Evolutionary conservation across 768 basidiomycete genomes (phyloP), one percentile per base, ranked within the genome.

Genomic region (Phaeotremella skinneri): DNA sequence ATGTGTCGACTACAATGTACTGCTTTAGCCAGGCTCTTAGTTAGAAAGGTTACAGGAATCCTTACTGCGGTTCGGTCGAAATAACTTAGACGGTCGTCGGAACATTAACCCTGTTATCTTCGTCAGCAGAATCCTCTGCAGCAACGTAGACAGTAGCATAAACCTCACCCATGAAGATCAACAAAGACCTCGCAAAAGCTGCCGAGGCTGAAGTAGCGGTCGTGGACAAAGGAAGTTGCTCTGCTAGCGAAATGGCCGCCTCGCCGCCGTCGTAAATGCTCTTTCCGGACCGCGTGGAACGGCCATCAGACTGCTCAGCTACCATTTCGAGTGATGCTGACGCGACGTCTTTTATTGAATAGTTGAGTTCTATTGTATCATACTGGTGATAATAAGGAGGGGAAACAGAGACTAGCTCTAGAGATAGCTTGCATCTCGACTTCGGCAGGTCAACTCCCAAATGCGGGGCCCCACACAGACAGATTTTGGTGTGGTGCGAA

Each of bases 1-100:
- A 69, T 1, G 74, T 76, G 49, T 76, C 74, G 30, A 76, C 72
- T 73, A n/a, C n/a, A n/a, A 50, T 16, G 30, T 2, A 27, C 51
- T 21, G 23, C n/a, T 9, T 43, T 23, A 27, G 14, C 34, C 6
- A 29, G 23, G 0, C 42, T 20, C 16, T 25, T 41, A 26, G 25
- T 17, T 42, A 21, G 20, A 17, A 34, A 5, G 32, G 2, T n/a
- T 31, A 23, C 1, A 23, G 23, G 2, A 45, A 20, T 25, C 31
- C 61, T 31, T 48, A 74, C 72, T 68, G 64, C 74, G 45, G 47
- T 53, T 72, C 3, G 74, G 74, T 32, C 69, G 55, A 49, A 73
- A 76, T 17, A 76, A 56, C 55, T 74, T 72, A 14, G 73, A 74
- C 2, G 74, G 74, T 31, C 74, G 52, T 47, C 73, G 59, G 48